These are phyloP conservation scores for Boeremia exigua DNA, from an alignment of 2,329 filamentous ascomycete species.

Conservation along the genomic window DNA sequence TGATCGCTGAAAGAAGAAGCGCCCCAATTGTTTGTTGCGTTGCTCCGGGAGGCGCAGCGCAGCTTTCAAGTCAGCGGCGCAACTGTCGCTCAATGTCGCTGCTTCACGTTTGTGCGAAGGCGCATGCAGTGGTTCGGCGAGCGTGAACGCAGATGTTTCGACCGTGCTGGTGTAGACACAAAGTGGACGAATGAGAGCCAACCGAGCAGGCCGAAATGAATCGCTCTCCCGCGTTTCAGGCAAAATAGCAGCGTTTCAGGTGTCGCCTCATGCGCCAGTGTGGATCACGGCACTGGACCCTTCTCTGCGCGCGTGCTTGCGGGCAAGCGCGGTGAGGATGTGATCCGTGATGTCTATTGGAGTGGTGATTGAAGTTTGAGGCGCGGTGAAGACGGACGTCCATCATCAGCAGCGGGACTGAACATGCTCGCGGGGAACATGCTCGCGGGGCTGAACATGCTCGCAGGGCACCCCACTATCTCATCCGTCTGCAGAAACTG, in stretches of 20 bases:
- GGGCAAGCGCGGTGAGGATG: conserved; percentile 1
- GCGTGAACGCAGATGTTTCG: conserved; percentile 22
- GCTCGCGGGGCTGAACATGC: no score
- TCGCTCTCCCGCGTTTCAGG: conserved; percentile 42
- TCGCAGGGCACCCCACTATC: background rate
- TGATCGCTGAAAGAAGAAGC: conserved; percentile 10
- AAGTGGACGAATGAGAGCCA: conserved; percentile 34
- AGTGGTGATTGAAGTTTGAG: background rate
- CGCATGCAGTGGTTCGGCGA: conserved; percentile 33
- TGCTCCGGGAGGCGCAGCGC: conserved; percentile 14
- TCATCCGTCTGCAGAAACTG: background rate
- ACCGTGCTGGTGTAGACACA: conserved; percentile 14
- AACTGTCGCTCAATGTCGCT: conserved; percentile 24
- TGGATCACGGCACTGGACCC: conserved; percentile 10
- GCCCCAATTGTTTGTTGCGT: conserved; percentile 6
- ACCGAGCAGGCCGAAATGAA: conserved; percentile 32
- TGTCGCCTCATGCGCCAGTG: conserved; percentile 7
- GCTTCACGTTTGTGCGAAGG: conserved; percentile 17
- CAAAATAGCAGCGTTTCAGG: conserved; percentile 40
- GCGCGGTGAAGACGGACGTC: background rate
- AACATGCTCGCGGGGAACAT: no score
- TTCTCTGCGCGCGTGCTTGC: conserved; percentile 8
- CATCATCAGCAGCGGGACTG: no score
- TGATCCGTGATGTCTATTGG: background rate
- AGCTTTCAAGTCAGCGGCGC: conserved; percentile 16